A percentile compares a stretch with the other conserved stretches of the same genome.
These are phyloP conservation scores for Iris pallida DNA, from an alignment of 116 monocot genomes.

Conservation along the genomic window DNA sequence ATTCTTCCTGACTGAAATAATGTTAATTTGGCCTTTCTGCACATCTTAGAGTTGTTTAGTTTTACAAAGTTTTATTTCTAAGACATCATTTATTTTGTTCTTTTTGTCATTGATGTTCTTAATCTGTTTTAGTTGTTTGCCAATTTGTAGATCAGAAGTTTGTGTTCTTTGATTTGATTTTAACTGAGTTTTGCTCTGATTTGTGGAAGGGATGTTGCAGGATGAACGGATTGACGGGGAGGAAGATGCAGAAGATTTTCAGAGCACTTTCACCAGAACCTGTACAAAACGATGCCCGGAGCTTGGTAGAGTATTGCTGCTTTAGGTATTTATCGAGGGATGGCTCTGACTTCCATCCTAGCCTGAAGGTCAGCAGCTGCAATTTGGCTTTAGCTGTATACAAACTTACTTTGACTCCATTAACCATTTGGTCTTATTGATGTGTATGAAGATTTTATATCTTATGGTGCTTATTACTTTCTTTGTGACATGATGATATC, in stretches of 20 bases:
- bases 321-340: constrained; percentile 87
- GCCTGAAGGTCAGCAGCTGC: constrained; percentile 56
- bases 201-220: constrained; percentile 31
- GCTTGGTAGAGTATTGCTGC: constrained; percentile 88
- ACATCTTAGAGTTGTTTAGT: too few species aligned
- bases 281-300: constrained; percentile 53
- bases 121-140: not conserved
- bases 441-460: too few species aligned
- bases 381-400: not conserved
- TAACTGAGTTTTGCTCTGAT: constrained; percentile 22
- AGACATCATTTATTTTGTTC: too few species aligned
- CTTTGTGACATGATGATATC: too few species aligned
- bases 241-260: constrained; percentile 78
- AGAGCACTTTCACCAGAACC: constrained; percentile 55
- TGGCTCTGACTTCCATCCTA: constrained; percentile 71
- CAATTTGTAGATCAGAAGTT: not conserved
- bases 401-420: not conserved
- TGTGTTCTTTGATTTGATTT: not conserved
- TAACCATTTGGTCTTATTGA: not conserved
- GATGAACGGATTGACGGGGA: constrained; percentile 90
- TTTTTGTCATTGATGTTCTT: not conserved
- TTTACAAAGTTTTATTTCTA: too few species aligned
- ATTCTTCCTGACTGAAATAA: too few species aligned
- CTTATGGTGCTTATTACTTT: too few species aligned
- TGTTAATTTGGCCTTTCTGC: too few species aligned